Conservation (phyloP, 371 early-diverging fungal genomes). For the Lichtheimia ornata region DNA sequence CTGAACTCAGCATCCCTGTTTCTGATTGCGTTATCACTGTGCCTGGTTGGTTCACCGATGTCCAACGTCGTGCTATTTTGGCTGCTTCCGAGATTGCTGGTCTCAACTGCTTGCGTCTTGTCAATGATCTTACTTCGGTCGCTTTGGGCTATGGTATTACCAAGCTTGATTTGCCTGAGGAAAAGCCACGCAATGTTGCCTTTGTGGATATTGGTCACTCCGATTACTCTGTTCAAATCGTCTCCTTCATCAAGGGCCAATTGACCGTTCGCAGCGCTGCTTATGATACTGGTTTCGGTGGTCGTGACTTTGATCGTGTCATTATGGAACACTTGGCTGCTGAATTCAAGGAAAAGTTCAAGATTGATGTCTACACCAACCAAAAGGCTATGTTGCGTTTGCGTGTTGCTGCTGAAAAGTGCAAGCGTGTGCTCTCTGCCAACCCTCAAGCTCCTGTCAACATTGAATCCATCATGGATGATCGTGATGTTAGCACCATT, state of each 20-base stretch:
- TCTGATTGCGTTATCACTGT: slow-evolving; percentile 94
- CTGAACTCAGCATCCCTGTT: slow-evolving; percentile 83
- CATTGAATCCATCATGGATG: slow-evolving; percentile 95
- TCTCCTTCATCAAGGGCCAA: slow-evolving; percentile 93
- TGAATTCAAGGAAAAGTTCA: slow-evolving; percentile 93
- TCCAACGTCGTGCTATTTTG: slow-evolving; percentile 87
- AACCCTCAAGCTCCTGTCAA: slow-evolving; percentile 90
- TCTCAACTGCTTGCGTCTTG: slow-evolving; percentile 89
- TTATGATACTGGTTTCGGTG: slow-evolving; percentile 92
- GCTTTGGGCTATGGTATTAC: slow-evolving; percentile 98
- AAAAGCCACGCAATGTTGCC: slow-evolving; percentile 89
- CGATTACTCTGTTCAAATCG: slow-evolving; percentile 86
- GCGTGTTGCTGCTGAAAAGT: slow-evolving; percentile 89
- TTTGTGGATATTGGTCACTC: slow-evolving; percentile 97
- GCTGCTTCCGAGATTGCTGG: slow-evolving; percentile 91
- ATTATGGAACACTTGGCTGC: slow-evolving; percentile 83
- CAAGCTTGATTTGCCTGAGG: slow-evolving; percentile 94
- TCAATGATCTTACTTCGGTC: slow-evolving; percentile 93
- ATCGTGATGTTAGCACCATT: slow-evolving; percentile 85
- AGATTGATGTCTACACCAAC: slow-evolving; percentile 88
- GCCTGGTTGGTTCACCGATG: slow-evolving; percentile 94
- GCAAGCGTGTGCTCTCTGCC: slow-evolving; percentile 95
- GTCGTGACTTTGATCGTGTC: slow-evolving; percentile 93
- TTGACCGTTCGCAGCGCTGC: slow-evolving; percentile 89
- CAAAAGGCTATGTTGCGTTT: slow-evolving; percentile 92